phyloP scores from a whole-genome alignment of 768 basidiomycete genomes.

The Rhizopogon vesiculosus region DNA sequence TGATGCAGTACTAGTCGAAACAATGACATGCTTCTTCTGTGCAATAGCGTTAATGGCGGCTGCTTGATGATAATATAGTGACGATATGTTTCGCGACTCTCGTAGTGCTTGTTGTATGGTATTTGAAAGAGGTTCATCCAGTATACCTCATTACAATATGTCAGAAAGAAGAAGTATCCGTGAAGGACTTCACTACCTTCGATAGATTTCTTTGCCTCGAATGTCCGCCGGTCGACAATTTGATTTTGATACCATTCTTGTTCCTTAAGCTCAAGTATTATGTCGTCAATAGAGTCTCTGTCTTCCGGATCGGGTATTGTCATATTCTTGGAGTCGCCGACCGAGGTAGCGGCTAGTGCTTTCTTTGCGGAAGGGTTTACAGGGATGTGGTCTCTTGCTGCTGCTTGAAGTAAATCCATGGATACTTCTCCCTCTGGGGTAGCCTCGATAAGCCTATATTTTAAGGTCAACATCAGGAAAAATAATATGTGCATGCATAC shows the following conservation, averaged over 20 bases:
- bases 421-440: slow-evolving; percentile 54
- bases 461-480: background rate
- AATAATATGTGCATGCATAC: slow-evolving; percentile 30
- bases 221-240: slow-evolving; percentile 52
- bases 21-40: slow-evolving; percentile 65
- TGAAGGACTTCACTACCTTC: slow-evolving; percentile 34
- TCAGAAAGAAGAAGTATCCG: background rate
- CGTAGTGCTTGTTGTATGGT: slow-evolving; percentile 51
- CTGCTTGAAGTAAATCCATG: slow-evolving; percentile 55
- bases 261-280: slow-evolving; percentile 54
- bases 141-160: slow-evolving; percentile 27
- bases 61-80: slow-evolving; percentile 68
- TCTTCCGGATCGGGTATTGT: slow-evolving; percentile 38
- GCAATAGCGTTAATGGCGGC: slow-evolving; percentile 63
- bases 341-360: background rate
- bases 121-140: slow-evolving; percentile 56
- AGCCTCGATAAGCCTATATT: slow-evolving; percentile 52
- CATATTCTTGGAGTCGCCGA: background rate
- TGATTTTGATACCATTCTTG: slow-evolving; percentile 69
- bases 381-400: slow-evolving; percentile 69
- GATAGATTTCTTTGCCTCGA: slow-evolving; percentile 47
- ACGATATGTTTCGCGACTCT: slow-evolving; percentile 53
- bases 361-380: slow-evolving; percentile 41
- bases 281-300: slow-evolving; percentile 51
- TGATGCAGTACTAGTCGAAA: slow-evolving; percentile 87